Conservation (phyloP, 306 rosid genomes). For the Macrotyloma uniflorum region DNA sequence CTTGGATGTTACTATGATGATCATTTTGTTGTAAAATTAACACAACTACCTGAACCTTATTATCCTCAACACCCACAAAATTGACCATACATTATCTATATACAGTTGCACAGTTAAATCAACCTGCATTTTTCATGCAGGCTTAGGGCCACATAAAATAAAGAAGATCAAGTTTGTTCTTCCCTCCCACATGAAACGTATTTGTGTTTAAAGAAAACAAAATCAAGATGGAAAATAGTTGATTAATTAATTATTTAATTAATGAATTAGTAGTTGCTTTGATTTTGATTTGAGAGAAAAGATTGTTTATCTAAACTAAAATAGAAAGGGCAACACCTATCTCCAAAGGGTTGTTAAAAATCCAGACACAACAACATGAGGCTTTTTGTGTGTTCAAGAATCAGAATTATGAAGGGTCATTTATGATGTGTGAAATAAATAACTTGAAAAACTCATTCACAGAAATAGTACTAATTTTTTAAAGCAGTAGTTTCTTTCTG, state of each 20-base stretch:
- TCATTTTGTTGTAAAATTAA: background rate
- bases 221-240: background rate
- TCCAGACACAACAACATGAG: background rate
- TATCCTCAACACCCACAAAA: constrained; percentile 8
- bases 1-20: too few species aligned
- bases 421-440: background rate
- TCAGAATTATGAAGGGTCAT: constrained; percentile 20
- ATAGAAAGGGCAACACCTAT: constrained; percentile 29
- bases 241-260: background rate
- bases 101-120: constrained; percentile 34
- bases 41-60: constrained; percentile 1
- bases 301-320: constrained; percentile 35
- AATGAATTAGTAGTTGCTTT: background rate
- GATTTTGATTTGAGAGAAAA: constrained; percentile 33
- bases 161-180: too few species aligned
- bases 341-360: background rate
- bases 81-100: constrained; percentile 7
- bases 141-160: constrained; percentile 25
- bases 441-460: background rate
- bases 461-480: too few species aligned
- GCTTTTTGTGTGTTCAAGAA: constrained; percentile 28
- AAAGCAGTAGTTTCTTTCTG: background rate
- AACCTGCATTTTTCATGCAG: constrained; percentile 33
- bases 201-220: background rate
- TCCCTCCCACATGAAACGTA: background rate